Conservation (phyloP, 2,329 filamentous ascomycete genomes). For the Ambrosiella cleistominuta region DNA sequence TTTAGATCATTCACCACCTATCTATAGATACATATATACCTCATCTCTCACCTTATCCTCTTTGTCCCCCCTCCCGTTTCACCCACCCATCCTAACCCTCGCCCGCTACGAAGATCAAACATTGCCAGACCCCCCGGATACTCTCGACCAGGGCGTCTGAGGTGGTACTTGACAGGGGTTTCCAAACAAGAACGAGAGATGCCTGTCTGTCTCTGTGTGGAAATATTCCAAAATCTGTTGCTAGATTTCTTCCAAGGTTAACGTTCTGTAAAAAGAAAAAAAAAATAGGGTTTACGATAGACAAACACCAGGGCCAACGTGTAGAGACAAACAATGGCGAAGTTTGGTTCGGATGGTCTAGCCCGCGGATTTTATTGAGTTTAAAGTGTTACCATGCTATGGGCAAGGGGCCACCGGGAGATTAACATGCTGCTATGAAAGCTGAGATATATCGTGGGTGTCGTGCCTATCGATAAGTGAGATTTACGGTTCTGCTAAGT, state of each 20-base stretch:
- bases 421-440: too few relatives aligned
- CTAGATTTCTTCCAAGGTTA: too few relatives aligned
- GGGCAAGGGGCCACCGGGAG: too few relatives aligned
- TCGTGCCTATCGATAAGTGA: too few relatives aligned
- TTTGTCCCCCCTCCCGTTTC: background rate
- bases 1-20: background rate
- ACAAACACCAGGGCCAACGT: too few relatives aligned
- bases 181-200: too few relatives aligned
- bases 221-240: background rate
- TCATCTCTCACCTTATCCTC: background rate
- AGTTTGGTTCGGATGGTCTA: background rate
- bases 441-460: too few relatives aligned
- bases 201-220: background rate
- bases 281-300: too few relatives aligned
- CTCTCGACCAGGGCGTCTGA: background rate
- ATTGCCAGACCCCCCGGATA: background rate
- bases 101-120: background rate
- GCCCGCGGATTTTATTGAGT: background rate
- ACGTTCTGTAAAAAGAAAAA: too few relatives aligned
- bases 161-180: background rate
- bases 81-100: background rate
- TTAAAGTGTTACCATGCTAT: background rate
- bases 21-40: background rate
- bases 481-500: too few relatives aligned
- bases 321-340: background rate